Base-by-base conservation (phyloP, 306 rosid genomes). In the Prunus campanulata region DNA sequence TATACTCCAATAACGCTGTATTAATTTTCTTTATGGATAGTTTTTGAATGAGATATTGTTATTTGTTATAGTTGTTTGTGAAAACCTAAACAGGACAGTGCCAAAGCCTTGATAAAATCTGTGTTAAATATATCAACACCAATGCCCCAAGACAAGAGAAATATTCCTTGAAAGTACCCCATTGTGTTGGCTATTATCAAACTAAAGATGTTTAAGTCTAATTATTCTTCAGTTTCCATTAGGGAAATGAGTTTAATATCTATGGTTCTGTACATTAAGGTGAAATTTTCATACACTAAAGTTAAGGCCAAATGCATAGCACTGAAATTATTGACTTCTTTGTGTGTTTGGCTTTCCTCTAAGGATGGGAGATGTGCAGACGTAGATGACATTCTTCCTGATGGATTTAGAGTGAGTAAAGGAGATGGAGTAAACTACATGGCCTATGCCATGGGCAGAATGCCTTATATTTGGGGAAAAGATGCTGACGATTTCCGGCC, bases 381-480 rank as follows among this genome's bases (percentile, higher is more conserved):
- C 3, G 71, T 19, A 49, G 78, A 42, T 60, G 97, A 91, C 70
- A 68, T 82, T 50, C 98, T 93, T 77, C 97, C 98, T 4, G 90
- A 88, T 83, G 93, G 93, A n/a, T 42, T 84, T 74, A 89, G 50
- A 82, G 22, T 91, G 20, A 83, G 78, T 73, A 89, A 82, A 76
- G 97, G 97, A 0, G 97, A 93, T 63, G 85, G 83, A 57, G 86
- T 93, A 3, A 79, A 70, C 74, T 91, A 89, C 74, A 42, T 91
- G 79, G 79, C 92, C 42, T 89, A 89, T 74, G 83, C 87, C 27
- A 91, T 91, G 93, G 98, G 96, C 8, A 84, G 98, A 15, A 93
- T 91, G 93, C 29, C 87, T 71, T 79, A 80, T 54, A 82, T 93
- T 56, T 91, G 97, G 98, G 93, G 97, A 3, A 88, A 80, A 14